A percentile compares a stretch with the other conserved stretches of the same genome.
Conservation (phyloP, 495 filamentous ascomycete genomes). For the Penicillium cataractarum region DNA sequence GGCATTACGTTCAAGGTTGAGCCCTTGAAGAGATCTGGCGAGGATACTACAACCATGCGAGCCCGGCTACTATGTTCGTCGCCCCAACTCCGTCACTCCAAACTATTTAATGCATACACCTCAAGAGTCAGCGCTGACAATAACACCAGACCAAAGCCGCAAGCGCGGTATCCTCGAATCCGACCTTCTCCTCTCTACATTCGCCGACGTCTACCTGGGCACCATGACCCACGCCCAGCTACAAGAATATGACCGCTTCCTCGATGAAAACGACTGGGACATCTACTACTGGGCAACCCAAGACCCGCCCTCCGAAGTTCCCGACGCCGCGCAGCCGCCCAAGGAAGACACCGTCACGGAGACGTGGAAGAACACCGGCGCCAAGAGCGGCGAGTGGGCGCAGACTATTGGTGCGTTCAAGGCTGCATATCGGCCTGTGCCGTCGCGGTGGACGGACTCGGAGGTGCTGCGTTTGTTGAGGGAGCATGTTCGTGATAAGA, state of each 20-base stretch:
- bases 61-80: slow-evolving; percentile 87
- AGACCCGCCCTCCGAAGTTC: slow-evolving; percentile 59
- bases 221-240: slow-evolving; percentile 75
- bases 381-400: slow-evolving; percentile 82
- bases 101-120: neutral
- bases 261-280: slow-evolving; percentile 99
- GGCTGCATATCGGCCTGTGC: slow-evolving; percentile 91
- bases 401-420: slow-evolving; percentile 94
- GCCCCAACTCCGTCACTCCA: slow-evolving; percentile 1
- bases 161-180: slow-evolving; percentile 96
- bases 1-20: slow-evolving; percentile 88
- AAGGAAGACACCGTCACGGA: slow-evolving; percentile 54
- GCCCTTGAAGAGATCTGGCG: slow-evolving; percentile 77
- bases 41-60: slow-evolving; percentile 80
- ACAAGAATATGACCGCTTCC: slow-evolving; percentile 84
- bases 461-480: slow-evolving; percentile 77
- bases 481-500: slow-evolving; percentile 72
- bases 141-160: slow-evolving; percentile 81
- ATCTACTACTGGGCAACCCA: slow-evolving; percentile 99
- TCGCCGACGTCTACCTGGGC: slow-evolving; percentile 77
- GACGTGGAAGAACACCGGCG: slow-evolving; percentile 55
- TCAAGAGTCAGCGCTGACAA: neutral
- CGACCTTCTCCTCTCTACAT: slow-evolving; percentile 94
- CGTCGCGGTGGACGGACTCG: slow-evolving; percentile 78
- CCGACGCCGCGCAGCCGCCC: slow-evolving; percentile 19